Conservation (phyloP, 2,329 filamentous ascomycete species). For the Colletotrichum filicis region DNA sequence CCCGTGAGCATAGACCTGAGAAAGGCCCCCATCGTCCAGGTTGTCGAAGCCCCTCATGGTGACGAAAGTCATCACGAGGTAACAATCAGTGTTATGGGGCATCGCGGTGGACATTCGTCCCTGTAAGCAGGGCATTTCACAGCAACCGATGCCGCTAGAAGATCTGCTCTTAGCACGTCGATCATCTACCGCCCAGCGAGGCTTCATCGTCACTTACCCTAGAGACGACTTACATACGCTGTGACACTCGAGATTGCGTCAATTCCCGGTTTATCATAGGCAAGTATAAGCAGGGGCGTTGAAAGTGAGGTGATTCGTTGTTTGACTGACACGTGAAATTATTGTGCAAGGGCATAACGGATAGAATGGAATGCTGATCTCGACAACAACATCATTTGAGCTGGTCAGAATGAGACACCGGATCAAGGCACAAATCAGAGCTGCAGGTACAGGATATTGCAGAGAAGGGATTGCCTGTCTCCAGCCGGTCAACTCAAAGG, state of each 20-base stretch:
- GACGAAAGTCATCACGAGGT: conserved; percentile 4
- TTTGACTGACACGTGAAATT: conserved; percentile 22
- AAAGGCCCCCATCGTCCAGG: background rate
- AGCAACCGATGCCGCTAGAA: conserved; percentile 19
- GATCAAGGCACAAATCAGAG: conserved; percentile 21
- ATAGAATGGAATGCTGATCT: conserved; percentile 15
- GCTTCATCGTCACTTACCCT: background rate
- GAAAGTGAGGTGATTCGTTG: conserved; percentile 1
- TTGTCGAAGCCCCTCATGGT: background rate
- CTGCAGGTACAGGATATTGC: conserved; percentile 23
- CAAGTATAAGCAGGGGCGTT: background rate
- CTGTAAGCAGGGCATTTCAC: too few species aligned
- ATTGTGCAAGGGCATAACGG: background rate
- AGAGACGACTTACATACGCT: background rate
- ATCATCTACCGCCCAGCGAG: conserved; percentile 16
- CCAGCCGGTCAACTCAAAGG: conserved; percentile 14
- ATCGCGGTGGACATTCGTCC: background rate
- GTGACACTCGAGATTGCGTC: background rate
- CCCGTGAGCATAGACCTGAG: background rate
- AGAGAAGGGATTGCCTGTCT: conserved; percentile 13
- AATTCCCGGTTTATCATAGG: background rate
- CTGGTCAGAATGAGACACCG: conserved; percentile 1
- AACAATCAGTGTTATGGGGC: background rate
- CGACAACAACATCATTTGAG: conserved; percentile 3
- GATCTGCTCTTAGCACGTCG: conserved; percentile 30